These are phyloP conservation scores for Kwoniella europaea DNA, from an alignment of 768 basidiomycete genomes.

Conservation along the genomic window DNA sequence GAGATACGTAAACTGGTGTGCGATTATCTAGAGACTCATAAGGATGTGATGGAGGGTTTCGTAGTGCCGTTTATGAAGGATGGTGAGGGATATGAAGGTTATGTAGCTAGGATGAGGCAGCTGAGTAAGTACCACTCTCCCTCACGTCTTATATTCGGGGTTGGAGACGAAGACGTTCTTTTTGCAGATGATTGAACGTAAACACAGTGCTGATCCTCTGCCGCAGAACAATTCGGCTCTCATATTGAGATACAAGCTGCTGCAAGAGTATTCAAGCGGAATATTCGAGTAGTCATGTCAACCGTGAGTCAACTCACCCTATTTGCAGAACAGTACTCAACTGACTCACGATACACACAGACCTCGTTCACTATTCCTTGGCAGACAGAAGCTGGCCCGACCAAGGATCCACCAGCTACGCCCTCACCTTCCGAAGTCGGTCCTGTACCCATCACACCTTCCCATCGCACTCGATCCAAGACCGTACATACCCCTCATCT, in stretches of 20 bases:
- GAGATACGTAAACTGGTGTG: conserved; percentile 46
- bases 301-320: conserved; percentile 33
- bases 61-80: conserved; percentile 38
- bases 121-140: conserved; percentile 28
- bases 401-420: conserved; percentile 22
- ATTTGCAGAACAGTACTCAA: not conserved
- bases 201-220: not conserved
- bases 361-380: conserved; percentile 50
- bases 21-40: conserved; percentile 46
- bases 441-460: conserved; percentile 7
- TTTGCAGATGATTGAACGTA: not conserved
- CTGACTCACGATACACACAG: conserved; percentile 14
- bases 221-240: conserved; percentile 43
- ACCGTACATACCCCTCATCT: conserved; percentile 11
- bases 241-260: conserved; percentile 49
- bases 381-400: conserved; percentile 26
- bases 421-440: conserved; percentile 32
- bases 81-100: conserved; percentile 42
- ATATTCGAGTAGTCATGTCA: conserved; percentile 47
- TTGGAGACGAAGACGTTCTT: not conserved
- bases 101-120: conserved; percentile 45
- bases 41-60: conserved; percentile 38
- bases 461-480: conserved; percentile 13
- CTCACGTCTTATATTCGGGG: no score
- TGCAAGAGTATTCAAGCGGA: conserved; percentile 40